These are phyloP conservation scores for Acmispon strigosus DNA, from an alignment of 306 rosid species.

Conservation along the genomic window DNA sequence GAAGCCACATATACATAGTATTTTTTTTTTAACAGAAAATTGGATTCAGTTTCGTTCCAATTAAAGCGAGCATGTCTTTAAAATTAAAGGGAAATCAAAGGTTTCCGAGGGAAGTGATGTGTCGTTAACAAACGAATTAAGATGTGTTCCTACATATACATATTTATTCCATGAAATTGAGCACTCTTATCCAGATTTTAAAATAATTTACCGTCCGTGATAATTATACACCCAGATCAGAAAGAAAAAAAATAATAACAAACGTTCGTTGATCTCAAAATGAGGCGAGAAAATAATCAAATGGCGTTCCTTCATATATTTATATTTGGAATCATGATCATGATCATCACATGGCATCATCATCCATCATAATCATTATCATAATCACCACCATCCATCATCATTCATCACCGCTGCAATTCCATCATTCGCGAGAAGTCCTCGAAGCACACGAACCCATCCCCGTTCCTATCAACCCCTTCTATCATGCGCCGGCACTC, in stretches of 20 bases:
- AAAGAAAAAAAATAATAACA: not conserved
- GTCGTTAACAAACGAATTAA: too few species aligned
- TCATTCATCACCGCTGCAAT: conserved; percentile 40
- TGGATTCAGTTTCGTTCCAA: too few species aligned
- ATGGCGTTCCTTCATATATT: not conserved
- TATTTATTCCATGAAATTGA: too few species aligned
- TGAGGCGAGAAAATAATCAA: not conserved
- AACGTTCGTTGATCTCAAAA: not conserved
- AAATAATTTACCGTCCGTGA: not conserved
- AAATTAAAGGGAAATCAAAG: too few species aligned
- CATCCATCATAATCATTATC: not conserved
- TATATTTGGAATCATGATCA: conserved; percentile 18
- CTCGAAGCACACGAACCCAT: conserved; percentile 85
- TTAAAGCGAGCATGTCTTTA: too few species aligned
- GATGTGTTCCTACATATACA: too few species aligned
- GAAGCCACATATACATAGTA: too few species aligned
- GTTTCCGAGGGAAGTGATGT: too few species aligned
- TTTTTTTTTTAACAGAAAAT: too few species aligned
- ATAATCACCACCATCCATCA: conserved; percentile 7
- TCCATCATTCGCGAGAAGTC: conserved; percentile 91
- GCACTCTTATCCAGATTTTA: not conserved
- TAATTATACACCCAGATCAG: not conserved
- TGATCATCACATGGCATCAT: conserved; percentile 1
- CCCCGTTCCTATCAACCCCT: conserved; percentile 61
- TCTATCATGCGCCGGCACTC: conserved; percentile 94